Base-by-base conservation (phyloP, 495 filamentous ascomycete genomes). In the Talaromyces ruber region DNA sequence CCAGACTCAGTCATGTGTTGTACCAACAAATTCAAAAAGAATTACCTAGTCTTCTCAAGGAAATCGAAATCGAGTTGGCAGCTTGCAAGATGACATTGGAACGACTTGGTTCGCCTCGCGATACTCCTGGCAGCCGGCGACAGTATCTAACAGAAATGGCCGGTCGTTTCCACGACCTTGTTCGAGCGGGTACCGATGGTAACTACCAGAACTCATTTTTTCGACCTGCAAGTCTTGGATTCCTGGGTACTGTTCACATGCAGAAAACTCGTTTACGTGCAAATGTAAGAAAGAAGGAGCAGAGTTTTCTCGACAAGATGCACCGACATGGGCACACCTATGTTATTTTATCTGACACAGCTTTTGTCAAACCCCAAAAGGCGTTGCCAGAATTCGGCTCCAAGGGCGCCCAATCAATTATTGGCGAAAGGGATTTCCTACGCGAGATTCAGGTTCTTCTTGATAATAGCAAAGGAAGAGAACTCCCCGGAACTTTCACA, bases 21-120 rank as follows among this genome's bases (percentile, higher is more conserved):
- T 71, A 78, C 3, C 62, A 72, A 21, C 79, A 81, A 53, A 66
- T 81, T 21, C 67, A 68, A 26, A 66, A 65, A n/a, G 75, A 78
- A 43, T 63, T 82, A 0, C 73, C 76, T 1, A 66, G 50, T 0
- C 59, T 76, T 5, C 64, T 74, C 14, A 25, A 28, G 4, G 74
- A 76, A 12, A 74, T 76, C 22, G 59, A 60, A 21, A 2, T 9
- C 12, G 59, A 60, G 52, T 32, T 60, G 43, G 21, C 59, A 21
- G 45, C 11, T 28, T 60, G 59, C 59, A 60, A 60, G 28, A 14
- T 11, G 25, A 47, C 43, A 4, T 16, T 60, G 18, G 59, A 30
- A 22, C 26, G 59, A 34, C 43, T 60, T 6, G 59, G 59, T 4
- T 50, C 59, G 2, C 25, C 59, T 50, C 59, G 59, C n/a, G 59